Evolutionary conservation across 1,284 basidiomycete species (phyloP).

Genomic region (Cryptococcus hybrid): DNA sequence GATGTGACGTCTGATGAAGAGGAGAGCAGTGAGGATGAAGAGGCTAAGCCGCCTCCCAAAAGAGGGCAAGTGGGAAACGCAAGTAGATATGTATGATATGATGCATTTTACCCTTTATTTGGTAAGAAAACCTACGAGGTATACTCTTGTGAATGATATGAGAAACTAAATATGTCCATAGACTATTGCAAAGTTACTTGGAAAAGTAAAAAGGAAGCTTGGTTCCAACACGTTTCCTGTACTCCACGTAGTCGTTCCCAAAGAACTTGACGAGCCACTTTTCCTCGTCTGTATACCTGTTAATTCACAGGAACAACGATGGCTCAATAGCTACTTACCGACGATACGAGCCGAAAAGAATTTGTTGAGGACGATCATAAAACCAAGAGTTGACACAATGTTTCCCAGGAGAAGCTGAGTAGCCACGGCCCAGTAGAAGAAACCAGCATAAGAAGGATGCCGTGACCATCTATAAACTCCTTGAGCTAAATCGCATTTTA

Average conservation of each 20-base stretch:
- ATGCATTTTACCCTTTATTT: neutral
- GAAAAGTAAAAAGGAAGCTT: constrained; percentile 58
- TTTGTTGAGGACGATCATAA: constrained; percentile 64
- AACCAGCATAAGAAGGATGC: constrained; percentile 96
- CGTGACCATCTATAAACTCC: constrained; percentile 67
- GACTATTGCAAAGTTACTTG: neutral
- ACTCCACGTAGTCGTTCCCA: constrained; percentile 70
- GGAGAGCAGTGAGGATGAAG: constrained; percentile 35
- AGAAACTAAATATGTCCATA: neutral
- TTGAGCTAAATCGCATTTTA: neutral
- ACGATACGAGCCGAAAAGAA: constrained; percentile 83
- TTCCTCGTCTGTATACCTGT: constrained; percentile 65
- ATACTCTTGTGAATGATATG: neutral
- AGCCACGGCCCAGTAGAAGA: constrained; percentile 96
- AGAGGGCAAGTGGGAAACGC: constrained; percentile 10
- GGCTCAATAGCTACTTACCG: constrained; percentile 56
- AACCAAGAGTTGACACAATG: constrained; percentile 57
- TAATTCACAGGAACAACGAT: neutral
- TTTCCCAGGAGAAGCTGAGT: constrained; percentile 94
- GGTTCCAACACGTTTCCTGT: constrained; percentile 66
- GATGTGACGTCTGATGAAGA: constrained; percentile 13
- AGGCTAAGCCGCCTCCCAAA: constrained; percentile 16
- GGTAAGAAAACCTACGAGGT: neutral
- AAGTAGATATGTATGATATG: neutral
- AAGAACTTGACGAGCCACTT: constrained; percentile 71